Percentiles rank a stretch among this genome's conserved stretches.
Conservation (phyloP, 1,284 basidiomycete species). For the Xanthoconium separans region DNA sequence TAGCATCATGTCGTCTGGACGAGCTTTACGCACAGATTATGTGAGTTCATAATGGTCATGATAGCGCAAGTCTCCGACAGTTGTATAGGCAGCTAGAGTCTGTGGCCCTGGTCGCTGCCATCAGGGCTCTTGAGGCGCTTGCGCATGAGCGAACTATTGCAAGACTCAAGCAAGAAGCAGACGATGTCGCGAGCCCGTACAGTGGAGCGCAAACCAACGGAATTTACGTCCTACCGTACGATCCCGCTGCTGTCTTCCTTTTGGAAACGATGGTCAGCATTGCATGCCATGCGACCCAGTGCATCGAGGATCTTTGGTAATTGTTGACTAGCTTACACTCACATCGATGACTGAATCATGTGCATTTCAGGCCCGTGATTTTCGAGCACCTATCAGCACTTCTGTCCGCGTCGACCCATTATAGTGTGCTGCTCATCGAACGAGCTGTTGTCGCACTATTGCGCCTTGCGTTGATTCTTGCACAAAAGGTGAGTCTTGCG, state of each 20-base stretch:
- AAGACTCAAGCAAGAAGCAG: slow-evolving; percentile 64
- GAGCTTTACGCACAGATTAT: slow-evolving; percentile 93
- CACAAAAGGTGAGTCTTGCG: slow-evolving; percentile 59
- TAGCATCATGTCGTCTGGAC: slow-evolving; percentile 91
- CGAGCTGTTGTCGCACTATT: slow-evolving; percentile 93
- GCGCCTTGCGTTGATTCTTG: slow-evolving; percentile 76
- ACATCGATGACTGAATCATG: not conserved
- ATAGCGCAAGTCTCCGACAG: slow-evolving; percentile 12
- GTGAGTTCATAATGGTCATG: slow-evolving; percentile 45
- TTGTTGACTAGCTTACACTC: slow-evolving; percentile 20
- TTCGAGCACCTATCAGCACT: slow-evolving; percentile 89
- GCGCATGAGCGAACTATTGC: slow-evolving; percentile 85
- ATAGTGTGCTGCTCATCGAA: slow-evolving; percentile 90
- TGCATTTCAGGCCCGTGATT: slow-evolving; percentile 73
- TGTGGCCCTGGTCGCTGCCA: slow-evolving; percentile 78
- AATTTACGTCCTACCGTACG: slow-evolving; percentile 73
- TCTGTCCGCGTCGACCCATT: slow-evolving; percentile 74
- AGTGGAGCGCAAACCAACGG: slow-evolving; percentile 42
- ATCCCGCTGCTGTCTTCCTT: slow-evolving; percentile 92
- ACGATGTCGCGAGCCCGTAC: slow-evolving; percentile 43
- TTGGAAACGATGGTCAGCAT: slow-evolving; percentile 94
- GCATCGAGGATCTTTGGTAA: slow-evolving; percentile 87
- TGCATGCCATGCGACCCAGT: slow-evolving; percentile 69
- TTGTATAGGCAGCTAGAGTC: slow-evolving; percentile 65
- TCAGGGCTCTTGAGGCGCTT: slow-evolving; percentile 85